These are phyloP conservation scores for Suhomyces faveliae DNA, from an alignment of 805 yeast genomes.

Conservation along the genomic window DNA sequence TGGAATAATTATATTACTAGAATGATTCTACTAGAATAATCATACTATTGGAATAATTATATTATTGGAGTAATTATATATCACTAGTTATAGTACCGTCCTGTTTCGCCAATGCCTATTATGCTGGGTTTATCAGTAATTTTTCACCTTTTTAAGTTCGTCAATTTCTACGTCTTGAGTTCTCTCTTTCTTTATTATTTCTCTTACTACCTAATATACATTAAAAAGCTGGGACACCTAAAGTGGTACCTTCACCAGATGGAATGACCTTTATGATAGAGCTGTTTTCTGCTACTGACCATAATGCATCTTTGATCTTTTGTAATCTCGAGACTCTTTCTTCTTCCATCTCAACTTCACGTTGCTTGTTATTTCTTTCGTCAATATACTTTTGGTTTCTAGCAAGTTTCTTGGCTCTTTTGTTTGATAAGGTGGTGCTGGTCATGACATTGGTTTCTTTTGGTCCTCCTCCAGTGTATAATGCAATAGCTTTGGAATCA, in stretches of 20 bases:
- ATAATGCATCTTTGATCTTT: constrained; percentile 61
- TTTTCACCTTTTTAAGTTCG: too few relatives aligned
- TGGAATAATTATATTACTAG: too few relatives aligned
- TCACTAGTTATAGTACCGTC: too few relatives aligned
- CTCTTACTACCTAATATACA: constrained; percentile 5
- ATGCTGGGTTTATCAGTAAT: too few relatives aligned
- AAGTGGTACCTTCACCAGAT: constrained; percentile 75
- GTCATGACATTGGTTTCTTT: constrained; percentile 41
- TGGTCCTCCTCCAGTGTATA: constrained; percentile 38
- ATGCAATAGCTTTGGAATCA: constrained; percentile 43
- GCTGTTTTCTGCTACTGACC: constrained; percentile 67
- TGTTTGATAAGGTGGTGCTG: constrained; percentile 66
- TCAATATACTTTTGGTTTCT: constrained; percentile 74
- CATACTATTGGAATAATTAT: too few relatives aligned
- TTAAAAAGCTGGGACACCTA: constrained; percentile 69
- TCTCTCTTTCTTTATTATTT: background rate
- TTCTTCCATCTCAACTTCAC: constrained; percentile 51
- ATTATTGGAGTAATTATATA: too few relatives aligned
- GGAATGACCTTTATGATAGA: constrained; percentile 43
- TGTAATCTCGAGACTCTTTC: constrained; percentile 35
- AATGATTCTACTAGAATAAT: too few relatives aligned
- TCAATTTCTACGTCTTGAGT: too few relatives aligned
- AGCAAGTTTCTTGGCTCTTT: constrained; percentile 73
- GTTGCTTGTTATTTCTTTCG: constrained; percentile 44
- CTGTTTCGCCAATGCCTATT: too few relatives aligned